Evolutionary conservation across 2,329 filamentous ascomycete genomes (phyloP).

Genomic region (Aspergillus sp.): DNA sequence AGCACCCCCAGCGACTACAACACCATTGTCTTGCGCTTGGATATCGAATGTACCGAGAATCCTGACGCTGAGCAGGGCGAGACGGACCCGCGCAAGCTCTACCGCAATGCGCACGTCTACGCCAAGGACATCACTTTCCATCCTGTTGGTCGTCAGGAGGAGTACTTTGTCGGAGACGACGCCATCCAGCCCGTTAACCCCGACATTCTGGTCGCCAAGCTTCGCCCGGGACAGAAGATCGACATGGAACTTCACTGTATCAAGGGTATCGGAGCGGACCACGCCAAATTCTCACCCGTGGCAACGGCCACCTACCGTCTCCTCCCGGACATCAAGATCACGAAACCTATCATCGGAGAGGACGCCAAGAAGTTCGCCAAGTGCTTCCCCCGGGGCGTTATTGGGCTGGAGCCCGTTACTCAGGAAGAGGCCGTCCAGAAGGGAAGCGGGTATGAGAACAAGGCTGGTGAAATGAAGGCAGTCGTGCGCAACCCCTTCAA

Average conservation of each 20-base stretch:
- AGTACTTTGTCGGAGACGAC: conserved; percentile 60
- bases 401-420: conserved; percentile 68
- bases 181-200: conserved; percentile 75
- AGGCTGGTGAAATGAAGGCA: conserved; percentile 75
- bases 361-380: conserved; percentile 84
- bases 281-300: conserved; percentile 95
- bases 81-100: conserved; percentile 75
- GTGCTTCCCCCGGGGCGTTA: conserved; percentile 87
- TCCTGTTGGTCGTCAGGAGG: conserved; percentile 64
- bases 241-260: conserved; percentile 85
- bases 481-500: conserved; percentile 83
- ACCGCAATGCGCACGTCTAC: conserved; percentile 78
- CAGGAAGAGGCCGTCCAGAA: conserved; percentile 54
- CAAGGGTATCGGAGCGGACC: conserved; percentile 88
- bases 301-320: conserved; percentile 91
- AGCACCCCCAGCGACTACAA: conserved; percentile 66
- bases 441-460: conserved; percentile 63
- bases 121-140: conserved; percentile 69
- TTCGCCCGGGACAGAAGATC: conserved; percentile 84
- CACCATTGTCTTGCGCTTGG: conserved; percentile 71
- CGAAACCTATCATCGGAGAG: conserved; percentile 71
- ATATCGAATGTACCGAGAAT: conserved; percentile 75
- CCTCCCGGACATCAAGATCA: conserved; percentile 79
- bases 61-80: conserved; percentile 63
- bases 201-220: conserved; percentile 87